These are phyloP conservation scores for Quercus rubra DNA, from an alignment of 306 rosid genomes.

Conservation along the genomic window DNA sequence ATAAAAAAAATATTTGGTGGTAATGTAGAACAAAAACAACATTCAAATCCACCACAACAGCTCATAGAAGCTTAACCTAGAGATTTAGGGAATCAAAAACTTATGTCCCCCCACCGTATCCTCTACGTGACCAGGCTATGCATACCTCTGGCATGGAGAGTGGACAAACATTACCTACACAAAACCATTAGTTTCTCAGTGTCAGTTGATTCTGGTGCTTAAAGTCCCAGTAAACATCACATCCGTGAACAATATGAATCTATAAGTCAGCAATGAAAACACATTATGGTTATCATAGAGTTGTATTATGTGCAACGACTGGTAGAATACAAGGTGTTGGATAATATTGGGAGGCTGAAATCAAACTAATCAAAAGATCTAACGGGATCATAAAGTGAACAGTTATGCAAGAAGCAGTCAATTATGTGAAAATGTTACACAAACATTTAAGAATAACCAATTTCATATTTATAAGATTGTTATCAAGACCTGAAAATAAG, in stretches of 20 bases:
- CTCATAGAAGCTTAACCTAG: constrained; percentile 3
- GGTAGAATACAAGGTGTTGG: neutral
- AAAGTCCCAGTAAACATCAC: neutral
- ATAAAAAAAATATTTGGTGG: neutral
- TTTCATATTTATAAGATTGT: neutral
- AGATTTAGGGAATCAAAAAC: constrained; percentile 3
- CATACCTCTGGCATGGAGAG: neutral
- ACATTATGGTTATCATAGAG: neutral
- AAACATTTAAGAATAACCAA: neutral
- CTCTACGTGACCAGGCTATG: neutral
- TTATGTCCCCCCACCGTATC: neutral
- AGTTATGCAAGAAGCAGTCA: constrained; percentile 10
- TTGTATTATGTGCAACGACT: neutral
- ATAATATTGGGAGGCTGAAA: neutral
- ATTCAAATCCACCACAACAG: neutral
- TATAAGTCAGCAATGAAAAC: neutral
- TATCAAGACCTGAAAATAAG: constrained; percentile 58
- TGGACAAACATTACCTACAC: constrained; percentile 1
- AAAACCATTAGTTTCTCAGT: neutral
- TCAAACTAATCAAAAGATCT: neutral
- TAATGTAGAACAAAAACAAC: neutral
- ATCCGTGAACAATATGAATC: neutral
- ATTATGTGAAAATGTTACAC: neutral
- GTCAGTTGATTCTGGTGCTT: neutral
- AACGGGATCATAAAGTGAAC: neutral